Evolutionary conservation across 2,329 filamentous ascomycete species (phyloP).

Genomic region (Coniochaeta sp.): DNA sequence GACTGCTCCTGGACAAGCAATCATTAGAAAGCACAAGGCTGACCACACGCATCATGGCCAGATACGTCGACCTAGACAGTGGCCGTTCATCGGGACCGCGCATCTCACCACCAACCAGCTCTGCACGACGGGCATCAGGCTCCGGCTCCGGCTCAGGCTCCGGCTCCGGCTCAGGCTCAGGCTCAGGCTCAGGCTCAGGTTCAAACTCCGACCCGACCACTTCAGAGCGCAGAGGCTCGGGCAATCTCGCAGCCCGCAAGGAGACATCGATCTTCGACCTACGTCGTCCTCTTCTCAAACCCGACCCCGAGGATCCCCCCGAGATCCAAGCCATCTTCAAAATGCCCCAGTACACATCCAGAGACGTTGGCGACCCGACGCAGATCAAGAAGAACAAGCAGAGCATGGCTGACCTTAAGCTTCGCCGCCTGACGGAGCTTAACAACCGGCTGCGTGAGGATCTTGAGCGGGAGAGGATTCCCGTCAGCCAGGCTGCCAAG

Average conservation of each 20-base stretch:
- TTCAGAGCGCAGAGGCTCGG: not conserved
- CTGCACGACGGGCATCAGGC: not conserved
- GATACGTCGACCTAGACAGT: not conserved
- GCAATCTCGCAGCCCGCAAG: not conserved
- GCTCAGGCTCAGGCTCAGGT: too few species aligned
- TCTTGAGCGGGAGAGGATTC: conserved; percentile 88
- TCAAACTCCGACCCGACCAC: not conserved
- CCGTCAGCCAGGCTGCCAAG: conserved; percentile 86
- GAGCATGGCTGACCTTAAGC: conserved; percentile 97
- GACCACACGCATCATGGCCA: not conserved
- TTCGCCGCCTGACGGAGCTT: conserved; percentile 90
- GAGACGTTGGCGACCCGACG: conserved; percentile 59
- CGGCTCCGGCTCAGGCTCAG: too few species aligned
- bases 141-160: too few species aligned
- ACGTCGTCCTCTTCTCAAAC: not conserved
- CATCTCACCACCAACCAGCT: not conserved
- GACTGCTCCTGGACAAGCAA: not conserved
- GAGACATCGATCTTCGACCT: not conserved
- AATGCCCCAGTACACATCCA: conserved; percentile 63
- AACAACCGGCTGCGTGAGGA: conserved; percentile 96
- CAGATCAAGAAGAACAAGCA: conserved; percentile 91
- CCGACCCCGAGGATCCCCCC: not conserved
- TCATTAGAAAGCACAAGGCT: not conserved
- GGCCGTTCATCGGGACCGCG: not conserved
- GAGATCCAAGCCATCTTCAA: not conserved